These are phyloP conservation scores for Chenopodium berlandieri DNA, from an alignment of 148 eudicot species.

Conservation along the genomic window DNA sequence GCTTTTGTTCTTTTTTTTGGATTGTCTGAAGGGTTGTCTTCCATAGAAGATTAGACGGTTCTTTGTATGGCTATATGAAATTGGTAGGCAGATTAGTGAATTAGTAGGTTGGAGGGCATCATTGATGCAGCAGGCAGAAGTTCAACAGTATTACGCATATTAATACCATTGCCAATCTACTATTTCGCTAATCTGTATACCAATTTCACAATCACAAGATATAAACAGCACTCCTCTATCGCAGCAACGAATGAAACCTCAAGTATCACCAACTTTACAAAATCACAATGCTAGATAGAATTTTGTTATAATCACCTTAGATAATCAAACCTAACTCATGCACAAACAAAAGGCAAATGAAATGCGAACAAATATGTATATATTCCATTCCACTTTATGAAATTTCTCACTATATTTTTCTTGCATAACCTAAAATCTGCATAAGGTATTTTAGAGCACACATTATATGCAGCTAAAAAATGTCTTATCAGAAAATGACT, in stretches of 20 bases:
- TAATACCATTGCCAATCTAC: too few relatives aligned
- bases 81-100: too few relatives aligned
- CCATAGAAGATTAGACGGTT: too few relatives aligned
- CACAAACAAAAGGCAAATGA: background rate
- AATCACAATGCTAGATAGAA: background rate
- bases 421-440: background rate
- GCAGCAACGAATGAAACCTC: background rate
- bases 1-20: too few relatives aligned
- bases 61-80: too few relatives aligned
- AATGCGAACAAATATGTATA: background rate
- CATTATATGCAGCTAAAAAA: background rate
- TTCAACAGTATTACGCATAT: too few relatives aligned
- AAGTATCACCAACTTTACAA: background rate
- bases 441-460: background rate
- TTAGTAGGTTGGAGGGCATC: too few relatives aligned
- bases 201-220: too few relatives aligned
- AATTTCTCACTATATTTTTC: background rate
- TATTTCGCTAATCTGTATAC: background rate
- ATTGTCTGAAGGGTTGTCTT: too few relatives aligned
- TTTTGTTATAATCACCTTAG: background rate
- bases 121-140: too few relatives aligned
- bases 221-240: background rate
- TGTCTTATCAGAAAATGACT: background rate
- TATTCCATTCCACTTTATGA: background rate
- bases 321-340: background rate